A percentile compares a stretch with the other conserved stretches of the same genome.
Conservation (phyloP, 805 yeast genomes). For the Kuraishia cidri region DNA sequence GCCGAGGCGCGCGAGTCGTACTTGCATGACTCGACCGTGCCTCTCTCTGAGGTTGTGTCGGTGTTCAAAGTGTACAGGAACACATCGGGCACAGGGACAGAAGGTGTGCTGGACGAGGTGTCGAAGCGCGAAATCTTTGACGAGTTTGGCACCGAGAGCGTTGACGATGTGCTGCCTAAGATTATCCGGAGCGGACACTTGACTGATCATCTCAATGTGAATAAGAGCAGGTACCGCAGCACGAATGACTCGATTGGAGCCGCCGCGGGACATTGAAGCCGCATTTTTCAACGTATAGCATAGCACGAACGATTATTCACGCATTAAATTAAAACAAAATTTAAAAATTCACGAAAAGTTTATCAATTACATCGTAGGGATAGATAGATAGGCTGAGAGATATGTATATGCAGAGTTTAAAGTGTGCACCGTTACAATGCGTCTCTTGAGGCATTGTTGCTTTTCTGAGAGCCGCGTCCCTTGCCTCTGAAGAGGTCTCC, state of each 20-base stretch:
- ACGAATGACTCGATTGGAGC: slow-evolving; percentile 38
- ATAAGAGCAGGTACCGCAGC: slow-evolving; percentile 10
- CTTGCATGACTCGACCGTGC: slow-evolving; percentile 2
- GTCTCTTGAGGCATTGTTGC: too few relatives aligned
- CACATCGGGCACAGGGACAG: slow-evolving; percentile 54
- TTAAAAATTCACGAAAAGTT: too few relatives aligned
- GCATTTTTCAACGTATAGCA: too few relatives aligned
- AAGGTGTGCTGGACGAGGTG: slow-evolving; percentile 67
- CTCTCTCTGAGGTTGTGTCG: slow-evolving; percentile 2
- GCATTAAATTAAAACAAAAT: too few relatives aligned
- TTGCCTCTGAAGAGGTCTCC: too few relatives aligned
- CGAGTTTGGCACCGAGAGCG: slow-evolving; percentile 56
- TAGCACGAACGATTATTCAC: too few relatives aligned
- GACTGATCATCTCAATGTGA: slow-evolving; percentile 37
- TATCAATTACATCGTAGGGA: too few relatives aligned
- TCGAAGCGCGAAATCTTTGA: slow-evolving; percentile 52
- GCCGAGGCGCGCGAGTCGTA: slow-evolving; percentile 1
- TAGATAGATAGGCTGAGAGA: too few relatives aligned
- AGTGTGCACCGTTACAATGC: too few relatives aligned
- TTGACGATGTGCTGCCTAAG: slow-evolving; percentile 47
- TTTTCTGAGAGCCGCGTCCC: too few relatives aligned
- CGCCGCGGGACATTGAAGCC: slow-evolving; percentile 10
- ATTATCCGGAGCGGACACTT: slow-evolving; percentile 56
- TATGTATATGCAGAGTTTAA: too few relatives aligned
- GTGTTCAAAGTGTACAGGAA: slow-evolving; percentile 18